Percentiles rank a stretch among this genome's conserved stretches.
Conservation (phyloP, 2,329 filamentous ascomycete species). For the Blastomyces silverae region DNA sequence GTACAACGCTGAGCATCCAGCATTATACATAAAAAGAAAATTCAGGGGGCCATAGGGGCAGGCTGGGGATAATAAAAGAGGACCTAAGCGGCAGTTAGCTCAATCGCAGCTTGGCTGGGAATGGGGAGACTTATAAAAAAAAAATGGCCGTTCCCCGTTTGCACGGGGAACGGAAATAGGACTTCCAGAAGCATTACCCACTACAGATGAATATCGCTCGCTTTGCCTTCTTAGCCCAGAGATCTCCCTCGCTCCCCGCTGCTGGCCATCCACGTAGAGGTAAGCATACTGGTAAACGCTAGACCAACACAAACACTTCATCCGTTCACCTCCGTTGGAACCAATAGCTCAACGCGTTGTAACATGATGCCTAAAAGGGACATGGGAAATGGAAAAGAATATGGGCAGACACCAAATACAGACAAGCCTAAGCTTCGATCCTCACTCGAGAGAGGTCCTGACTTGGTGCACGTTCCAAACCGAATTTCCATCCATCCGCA, state of each 20-base stretch:
- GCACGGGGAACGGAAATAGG: slow-evolving; percentile 21
- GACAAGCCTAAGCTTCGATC: slow-evolving; percentile 94
- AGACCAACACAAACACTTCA: slow-evolving; percentile 20
- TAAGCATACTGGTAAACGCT: slow-evolving; percentile 16
- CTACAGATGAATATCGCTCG: slow-evolving; percentile 13
- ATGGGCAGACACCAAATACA: slow-evolving; percentile 38
- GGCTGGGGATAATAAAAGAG: slow-evolving; percentile 17
- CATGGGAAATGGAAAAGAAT: slow-evolving; percentile 18
- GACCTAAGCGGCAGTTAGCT: slow-evolving; percentile 29
- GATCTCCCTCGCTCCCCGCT: slow-evolving; percentile 15
- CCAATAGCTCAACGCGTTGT: slow-evolving; percentile 8
- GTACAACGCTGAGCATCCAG: not conserved
- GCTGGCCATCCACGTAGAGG: slow-evolving; percentile 13
- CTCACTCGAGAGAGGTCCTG: slow-evolving; percentile 88
- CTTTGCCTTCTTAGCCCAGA: slow-evolving; percentile 19
- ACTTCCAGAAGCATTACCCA: slow-evolving; percentile 8
- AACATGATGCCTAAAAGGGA: slow-evolving; percentile 9
- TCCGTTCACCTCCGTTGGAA: slow-evolving; percentile 17
- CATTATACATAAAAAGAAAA: not conserved
- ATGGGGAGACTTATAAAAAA: slow-evolving; percentile 37
- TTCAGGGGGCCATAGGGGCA: slow-evolving; percentile 13
- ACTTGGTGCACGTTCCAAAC: slow-evolving; percentile 29
- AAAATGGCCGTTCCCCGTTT: slow-evolving; percentile 29
- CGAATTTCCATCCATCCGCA: slow-evolving; percentile 14
- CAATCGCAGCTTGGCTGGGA: slow-evolving; percentile 18